Percentiles rank a stretch among this genome's conserved stretches.
Conservation (phyloP, 2,329 filamentous ascomycete species). For the Macroventuria anomochaeta region DNA sequence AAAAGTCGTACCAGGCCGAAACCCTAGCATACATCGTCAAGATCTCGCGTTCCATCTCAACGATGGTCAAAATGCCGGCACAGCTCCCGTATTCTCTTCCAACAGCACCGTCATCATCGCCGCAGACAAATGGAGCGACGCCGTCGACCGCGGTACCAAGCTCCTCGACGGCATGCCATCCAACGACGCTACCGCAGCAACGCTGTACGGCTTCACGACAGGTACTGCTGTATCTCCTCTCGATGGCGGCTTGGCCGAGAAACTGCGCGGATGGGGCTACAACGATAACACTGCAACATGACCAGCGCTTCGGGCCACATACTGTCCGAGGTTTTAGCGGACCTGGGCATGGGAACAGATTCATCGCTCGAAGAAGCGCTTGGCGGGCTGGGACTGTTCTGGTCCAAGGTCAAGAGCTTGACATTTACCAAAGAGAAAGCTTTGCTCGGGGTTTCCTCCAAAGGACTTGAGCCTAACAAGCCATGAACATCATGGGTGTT, state of each 20-base stretch:
- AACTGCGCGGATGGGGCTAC: slow-evolving; percentile 21
- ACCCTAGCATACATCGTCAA: not conserved
- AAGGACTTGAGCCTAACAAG: not conserved
- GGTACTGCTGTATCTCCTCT: slow-evolving; percentile 7
- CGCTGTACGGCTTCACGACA: slow-evolving; percentile 12
- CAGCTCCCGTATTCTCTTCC: not conserved
- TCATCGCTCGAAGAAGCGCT: too few relatives aligned
- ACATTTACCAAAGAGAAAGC: too few relatives aligned
- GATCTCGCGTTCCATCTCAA: not conserved
- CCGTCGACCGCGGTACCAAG: slow-evolving; percentile 17
- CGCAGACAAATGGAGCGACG: not conserved
- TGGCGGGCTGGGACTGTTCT: too few relatives aligned
- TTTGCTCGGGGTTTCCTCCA: too few relatives aligned
- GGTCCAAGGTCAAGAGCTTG: too few relatives aligned
- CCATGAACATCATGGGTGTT: too few relatives aligned
- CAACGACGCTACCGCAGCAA: slow-evolving; percentile 14
- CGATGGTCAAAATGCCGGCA: too few relatives aligned
- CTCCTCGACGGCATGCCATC: slow-evolving; percentile 20
- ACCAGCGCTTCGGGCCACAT: slow-evolving; percentile 9
- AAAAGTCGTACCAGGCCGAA: not conserved
- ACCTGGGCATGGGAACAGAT: slow-evolving; percentile 9
- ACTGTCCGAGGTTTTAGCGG: slow-evolving; percentile 10
- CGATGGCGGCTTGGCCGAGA: slow-evolving; percentile 10
- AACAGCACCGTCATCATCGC: not conserved
- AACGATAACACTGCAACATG: slow-evolving; percentile 24